These are phyloP conservation scores for Filobasidium uniguttulatum DNA, from an alignment of 1,284 basidiomycete species.

Conservation along the genomic window DNA sequence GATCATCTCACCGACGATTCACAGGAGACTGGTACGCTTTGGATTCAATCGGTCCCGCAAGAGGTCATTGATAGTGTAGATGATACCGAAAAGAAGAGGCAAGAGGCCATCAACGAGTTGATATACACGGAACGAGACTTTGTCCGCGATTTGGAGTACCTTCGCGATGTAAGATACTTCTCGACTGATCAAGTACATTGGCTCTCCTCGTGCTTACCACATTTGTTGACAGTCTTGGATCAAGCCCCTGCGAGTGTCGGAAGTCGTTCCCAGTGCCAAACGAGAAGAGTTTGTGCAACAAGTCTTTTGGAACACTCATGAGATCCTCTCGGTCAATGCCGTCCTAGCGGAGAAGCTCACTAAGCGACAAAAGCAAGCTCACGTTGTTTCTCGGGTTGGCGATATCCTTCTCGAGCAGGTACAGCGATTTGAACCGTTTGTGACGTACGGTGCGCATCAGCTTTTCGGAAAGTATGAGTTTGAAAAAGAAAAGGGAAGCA, in stretches of 20 bases:
- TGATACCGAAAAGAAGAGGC: constrained; percentile 85
- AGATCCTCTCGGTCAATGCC: constrained; percentile 83
- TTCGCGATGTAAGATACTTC: constrained; percentile 61
- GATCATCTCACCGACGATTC: too few relatives aligned
- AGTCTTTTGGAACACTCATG: constrained; percentile 96
- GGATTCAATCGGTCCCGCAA: constrained; percentile 91
- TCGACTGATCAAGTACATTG: too few relatives aligned
- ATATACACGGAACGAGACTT: constrained; percentile 98
- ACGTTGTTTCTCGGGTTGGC: constrained; percentile 80
- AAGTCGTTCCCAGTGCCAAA: constrained; percentile 62
- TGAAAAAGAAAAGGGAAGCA: constrained; percentile 91
- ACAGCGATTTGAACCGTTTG: constrained; percentile 81
- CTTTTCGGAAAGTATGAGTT: constrained; percentile 98
- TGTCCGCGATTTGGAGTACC: constrained; percentile 93
- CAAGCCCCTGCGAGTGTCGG: constrained; percentile 57
- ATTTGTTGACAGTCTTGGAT: constrained; percentile 69
- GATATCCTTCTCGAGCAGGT: constrained; percentile 84
- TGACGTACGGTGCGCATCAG: constrained; percentile 91
- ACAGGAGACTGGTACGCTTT: constrained; percentile 79
- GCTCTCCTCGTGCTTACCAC: constrained; percentile 10
- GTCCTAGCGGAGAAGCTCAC: constrained; percentile 82
- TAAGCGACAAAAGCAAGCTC: constrained; percentile 87
- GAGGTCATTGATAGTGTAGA: constrained; percentile 86
- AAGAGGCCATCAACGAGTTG: constrained; percentile 98
- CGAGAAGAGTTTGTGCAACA: constrained; percentile 80